Evolutionary conservation across 768 basidiomycete species (phyloP).

Genomic region (Naganishia vishniacii): DNA sequence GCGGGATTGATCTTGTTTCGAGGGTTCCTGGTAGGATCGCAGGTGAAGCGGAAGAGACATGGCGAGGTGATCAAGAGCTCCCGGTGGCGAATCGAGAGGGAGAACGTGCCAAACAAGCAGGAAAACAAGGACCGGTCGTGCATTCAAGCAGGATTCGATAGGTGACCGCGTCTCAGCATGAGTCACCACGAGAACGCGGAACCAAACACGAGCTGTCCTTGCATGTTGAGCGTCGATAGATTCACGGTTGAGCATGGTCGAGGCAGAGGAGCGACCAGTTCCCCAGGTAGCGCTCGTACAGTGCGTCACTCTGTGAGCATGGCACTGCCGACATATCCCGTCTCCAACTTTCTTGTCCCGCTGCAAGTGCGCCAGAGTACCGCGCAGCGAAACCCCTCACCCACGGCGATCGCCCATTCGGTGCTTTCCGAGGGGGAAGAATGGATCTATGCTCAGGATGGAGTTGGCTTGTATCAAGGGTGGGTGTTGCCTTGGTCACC

Average conservation of each 20-base stretch:
- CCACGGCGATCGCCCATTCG: constrained; percentile 6
- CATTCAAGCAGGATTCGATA: too few relatives aligned
- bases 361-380: background rate
- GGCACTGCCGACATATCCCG: background rate
- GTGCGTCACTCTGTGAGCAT: too few relatives aligned
- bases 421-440: constrained; percentile 63
- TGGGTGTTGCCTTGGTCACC: constrained; percentile 49
- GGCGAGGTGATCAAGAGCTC: background rate
- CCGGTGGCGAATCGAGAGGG: background rate
- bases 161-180: constrained; percentile 1
- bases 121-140: background rate
- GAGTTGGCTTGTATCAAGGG: constrained; percentile 89
- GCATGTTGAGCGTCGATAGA: too few relatives aligned
- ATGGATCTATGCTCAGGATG: constrained; percentile 65
- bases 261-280: too few relatives aligned
- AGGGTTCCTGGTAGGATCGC: constrained; percentile 85
- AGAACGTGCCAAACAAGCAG: background rate
- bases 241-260: too few relatives aligned
- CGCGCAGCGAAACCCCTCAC: background rate
- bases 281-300: too few relatives aligned
- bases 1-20: constrained; percentile 75
- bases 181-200: background rate
- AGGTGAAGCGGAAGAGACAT: constrained; percentile 57
- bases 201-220: too few relatives aligned
- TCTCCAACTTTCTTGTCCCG: background rate